Evolutionary conservation across 2,329 filamentous ascomycete species (phyloP).

Genomic region (Phyllosticta citrichinensis): DNA sequence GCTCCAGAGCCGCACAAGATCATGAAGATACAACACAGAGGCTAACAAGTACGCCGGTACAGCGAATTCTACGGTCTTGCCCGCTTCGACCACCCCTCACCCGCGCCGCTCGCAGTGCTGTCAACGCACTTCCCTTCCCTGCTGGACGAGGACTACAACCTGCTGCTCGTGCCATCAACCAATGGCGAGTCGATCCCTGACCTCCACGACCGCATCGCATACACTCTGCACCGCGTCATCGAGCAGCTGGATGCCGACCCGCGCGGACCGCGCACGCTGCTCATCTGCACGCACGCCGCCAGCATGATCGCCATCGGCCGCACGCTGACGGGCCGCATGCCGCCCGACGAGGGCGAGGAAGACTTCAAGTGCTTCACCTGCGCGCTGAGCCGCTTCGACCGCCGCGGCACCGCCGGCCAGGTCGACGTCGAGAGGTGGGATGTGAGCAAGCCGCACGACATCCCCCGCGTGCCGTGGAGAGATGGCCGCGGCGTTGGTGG

Average conservation of each 20-base stretch:
- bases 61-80: constrained; percentile 90
- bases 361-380: constrained; percentile 84
- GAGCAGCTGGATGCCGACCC: constrained; percentile 57
- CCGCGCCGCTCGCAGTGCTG: constrained; percentile 55
- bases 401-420: constrained; percentile 26
- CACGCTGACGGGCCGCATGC: constrained; percentile 67
- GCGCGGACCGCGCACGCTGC: constrained; percentile 54
- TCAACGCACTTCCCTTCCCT: constrained; percentile 56
- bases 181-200: constrained; percentile 71
- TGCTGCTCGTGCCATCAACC: constrained; percentile 56
- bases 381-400: constrained; percentile 59
- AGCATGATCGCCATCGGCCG: constrained; percentile 79
- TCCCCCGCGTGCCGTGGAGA: constrained; percentile 44
- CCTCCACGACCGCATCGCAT: constrained; percentile 70
- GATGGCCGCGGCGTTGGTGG: constrained; percentile 55
- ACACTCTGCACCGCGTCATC: constrained; percentile 60
- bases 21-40: too few relatives aligned
- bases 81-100: constrained; percentile 73
- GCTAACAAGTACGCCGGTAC: constrained; percentile 17
- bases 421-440: constrained; percentile 19
- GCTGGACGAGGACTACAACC: constrained; percentile 47
- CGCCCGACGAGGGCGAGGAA: constrained; percentile 57
- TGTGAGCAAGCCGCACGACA: constrained; percentile 21
- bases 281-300: constrained; percentile 86
- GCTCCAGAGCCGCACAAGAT: not conserved